phyloP scores from a whole-genome alignment of 331 rosid species.

The Malus hybrid region DNA sequence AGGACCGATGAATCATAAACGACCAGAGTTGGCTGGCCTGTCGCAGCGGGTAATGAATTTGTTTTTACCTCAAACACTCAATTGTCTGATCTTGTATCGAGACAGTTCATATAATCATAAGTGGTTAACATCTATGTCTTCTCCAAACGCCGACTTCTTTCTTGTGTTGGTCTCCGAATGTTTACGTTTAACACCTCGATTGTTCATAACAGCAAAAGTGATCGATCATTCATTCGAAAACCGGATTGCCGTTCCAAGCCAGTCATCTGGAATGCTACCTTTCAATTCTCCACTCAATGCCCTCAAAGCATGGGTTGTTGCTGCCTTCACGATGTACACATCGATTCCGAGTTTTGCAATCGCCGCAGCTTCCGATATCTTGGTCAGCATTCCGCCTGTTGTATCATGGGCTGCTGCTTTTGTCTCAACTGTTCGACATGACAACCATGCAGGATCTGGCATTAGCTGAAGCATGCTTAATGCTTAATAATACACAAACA shows the following conservation, averaged over 20 bases:
- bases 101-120: too few relatives aligned
- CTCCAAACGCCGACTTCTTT: too few relatives aligned
- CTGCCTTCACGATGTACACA: conserved; percentile 90
- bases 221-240: conserved; percentile 7
- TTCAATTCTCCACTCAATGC: conserved; percentile 71
- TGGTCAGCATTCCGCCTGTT: conserved; percentile 85
- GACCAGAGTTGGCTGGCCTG: too few relatives aligned
- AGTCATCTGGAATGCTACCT: conserved; percentile 60
- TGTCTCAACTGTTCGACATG: conserved; percentile 43
- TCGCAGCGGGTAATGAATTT: too few relatives aligned
- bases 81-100: too few relatives aligned
- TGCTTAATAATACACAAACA: background rate
- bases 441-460: background rate
- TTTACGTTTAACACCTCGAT: background rate
- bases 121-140: too few relatives aligned
- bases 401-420: conserved; percentile 78
- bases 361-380: conserved; percentile 81
- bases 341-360: conserved; percentile 84
- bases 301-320: conserved; percentile 62
- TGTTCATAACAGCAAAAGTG: background rate
- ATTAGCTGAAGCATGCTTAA: background rate
- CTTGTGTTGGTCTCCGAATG: background rate
- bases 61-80: too few relatives aligned
- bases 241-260: conserved; percentile 80
- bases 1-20: too few relatives aligned